Percentiles rank a stretch among this genome's conserved stretches.
phyloP scores from a whole-genome alignment of 2,329 filamentous ascomycete genomes.

The Fusarium xyrophilum region DNA sequence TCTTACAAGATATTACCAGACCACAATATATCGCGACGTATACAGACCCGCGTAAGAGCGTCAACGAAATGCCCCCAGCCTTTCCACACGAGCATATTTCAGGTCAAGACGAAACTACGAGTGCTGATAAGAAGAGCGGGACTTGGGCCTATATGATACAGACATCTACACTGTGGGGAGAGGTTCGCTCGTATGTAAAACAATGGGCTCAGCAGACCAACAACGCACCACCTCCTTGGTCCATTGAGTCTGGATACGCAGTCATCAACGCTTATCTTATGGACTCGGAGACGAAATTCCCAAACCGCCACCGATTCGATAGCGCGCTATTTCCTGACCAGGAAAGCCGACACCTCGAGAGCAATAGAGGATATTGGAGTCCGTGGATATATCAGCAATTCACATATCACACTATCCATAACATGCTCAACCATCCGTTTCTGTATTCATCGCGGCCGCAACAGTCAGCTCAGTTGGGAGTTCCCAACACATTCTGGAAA shows the following conservation, averaged over 20 bases:
- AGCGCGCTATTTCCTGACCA: background rate
- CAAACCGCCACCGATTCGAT: background rate
- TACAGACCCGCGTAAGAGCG: background rate
- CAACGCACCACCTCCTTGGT: background rate
- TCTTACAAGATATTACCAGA: background rate
- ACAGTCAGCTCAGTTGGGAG: background rate
- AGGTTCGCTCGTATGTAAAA: background rate
- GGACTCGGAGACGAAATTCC: background rate
- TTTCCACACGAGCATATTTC: background rate
- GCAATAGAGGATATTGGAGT: background rate
- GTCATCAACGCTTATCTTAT: background rate
- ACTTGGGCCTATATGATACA: conserved; percentile 3
- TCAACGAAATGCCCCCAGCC: background rate
- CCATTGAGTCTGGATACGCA: background rate
- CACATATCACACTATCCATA: background rate
- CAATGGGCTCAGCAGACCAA: background rate
- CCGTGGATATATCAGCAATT: conserved; percentile 4
- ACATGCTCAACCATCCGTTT: background rate
- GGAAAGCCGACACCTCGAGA: background rate
- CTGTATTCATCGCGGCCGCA: background rate
- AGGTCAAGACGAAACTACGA: background rate
- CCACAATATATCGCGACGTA: background rate
- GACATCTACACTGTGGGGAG: background rate
- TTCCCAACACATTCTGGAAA: conserved; percentile 3
- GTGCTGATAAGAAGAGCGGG: background rate